Conservation (phyloP, 495 filamentous ascomycete genomes). For the Penicillium goetzii region DNA sequence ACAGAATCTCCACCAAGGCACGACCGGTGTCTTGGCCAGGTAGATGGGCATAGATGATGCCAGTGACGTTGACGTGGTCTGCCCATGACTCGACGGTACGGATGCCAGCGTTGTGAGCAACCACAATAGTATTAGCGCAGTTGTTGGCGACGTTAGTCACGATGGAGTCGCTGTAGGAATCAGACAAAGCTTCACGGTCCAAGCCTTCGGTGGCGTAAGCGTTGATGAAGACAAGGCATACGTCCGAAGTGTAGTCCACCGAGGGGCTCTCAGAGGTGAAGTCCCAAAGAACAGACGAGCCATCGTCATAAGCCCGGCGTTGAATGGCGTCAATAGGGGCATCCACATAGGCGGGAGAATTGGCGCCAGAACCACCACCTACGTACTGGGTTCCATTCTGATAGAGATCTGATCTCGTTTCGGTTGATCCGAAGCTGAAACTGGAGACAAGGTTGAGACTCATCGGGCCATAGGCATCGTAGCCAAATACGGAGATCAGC, state of each 20-base stretch:
- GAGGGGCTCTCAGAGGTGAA: conserved; percentile 46
- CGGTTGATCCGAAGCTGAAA: not conserved
- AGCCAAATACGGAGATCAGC: conserved; percentile 69
- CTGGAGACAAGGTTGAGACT: conserved; percentile 56
- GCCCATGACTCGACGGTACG: conserved; percentile 43
- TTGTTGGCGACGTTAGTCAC: conserved; percentile 58
- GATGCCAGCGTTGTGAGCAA: conserved; percentile 47
- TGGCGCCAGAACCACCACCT: conserved; percentile 66
- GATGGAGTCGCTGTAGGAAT: conserved; percentile 53
- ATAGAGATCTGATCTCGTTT: conserved; percentile 22
- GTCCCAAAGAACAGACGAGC: conserved; percentile 44
- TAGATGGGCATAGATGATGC: conserved; percentile 69
- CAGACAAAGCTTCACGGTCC: conserved; percentile 28
- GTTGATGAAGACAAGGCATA: conserved; percentile 67
- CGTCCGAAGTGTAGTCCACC: conserved; percentile 50
- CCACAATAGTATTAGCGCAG: conserved; percentile 60
- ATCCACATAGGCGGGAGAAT: conserved; percentile 60
- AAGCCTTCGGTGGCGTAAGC: conserved; percentile 60
- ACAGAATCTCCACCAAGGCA: conserved; percentile 68
- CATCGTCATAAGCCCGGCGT: conserved; percentile 50
- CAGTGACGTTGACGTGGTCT: conserved; percentile 61
- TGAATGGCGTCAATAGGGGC: conserved; percentile 60
- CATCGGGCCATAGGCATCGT: conserved; percentile 66
- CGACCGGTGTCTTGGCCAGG: conserved; percentile 77
- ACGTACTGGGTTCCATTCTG: conserved; percentile 62